Conservation (phyloP, 2,329 filamentous ascomycete species). For the Penicillium freii region DNA sequence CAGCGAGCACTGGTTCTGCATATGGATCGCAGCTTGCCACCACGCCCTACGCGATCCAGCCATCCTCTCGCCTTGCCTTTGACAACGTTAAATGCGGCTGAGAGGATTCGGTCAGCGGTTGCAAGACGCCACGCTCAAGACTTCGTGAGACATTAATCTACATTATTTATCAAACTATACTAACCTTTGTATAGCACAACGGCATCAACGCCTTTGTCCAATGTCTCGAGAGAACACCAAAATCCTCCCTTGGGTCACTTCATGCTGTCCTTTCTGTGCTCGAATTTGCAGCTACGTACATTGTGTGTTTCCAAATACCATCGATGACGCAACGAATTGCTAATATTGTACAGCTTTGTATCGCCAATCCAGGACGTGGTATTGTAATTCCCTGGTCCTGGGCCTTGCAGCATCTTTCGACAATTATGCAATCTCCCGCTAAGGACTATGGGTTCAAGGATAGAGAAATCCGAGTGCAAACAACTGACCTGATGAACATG, state of each 20-base stretch:
- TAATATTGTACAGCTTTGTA: conserved; percentile 6
- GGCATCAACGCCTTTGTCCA: not conserved
- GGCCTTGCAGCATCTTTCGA: conserved; percentile 12
- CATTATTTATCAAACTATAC: not conserved
- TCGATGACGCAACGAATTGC: not conserved
- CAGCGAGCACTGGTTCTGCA: not conserved
- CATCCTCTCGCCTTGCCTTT: not conserved
- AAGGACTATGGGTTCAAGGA: not conserved
- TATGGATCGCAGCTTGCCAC: conserved; percentile 1
- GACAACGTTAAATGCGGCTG: not conserved
- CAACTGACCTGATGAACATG: not conserved
- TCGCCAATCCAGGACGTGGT: conserved; percentile 10
- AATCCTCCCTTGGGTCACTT: not conserved
- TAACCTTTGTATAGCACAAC: not conserved
- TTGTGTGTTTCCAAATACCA: conserved; percentile 3
- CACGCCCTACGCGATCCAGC: not conserved
- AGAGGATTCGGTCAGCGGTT: conserved; percentile 1
- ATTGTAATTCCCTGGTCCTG: conserved; percentile 16
- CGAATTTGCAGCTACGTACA: conserved; percentile 12
- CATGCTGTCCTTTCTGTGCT: conserved; percentile 14
- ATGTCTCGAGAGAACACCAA: not conserved
- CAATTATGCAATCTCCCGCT: conserved; percentile 3
- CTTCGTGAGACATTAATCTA: not conserved
- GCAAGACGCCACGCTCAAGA: not conserved
- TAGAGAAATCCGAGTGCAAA: not conserved